These are phyloP conservation scores for Mucor indicus DNA, from an alignment of 371 early-diverging fungal species.

Conservation along the genomic window DNA sequence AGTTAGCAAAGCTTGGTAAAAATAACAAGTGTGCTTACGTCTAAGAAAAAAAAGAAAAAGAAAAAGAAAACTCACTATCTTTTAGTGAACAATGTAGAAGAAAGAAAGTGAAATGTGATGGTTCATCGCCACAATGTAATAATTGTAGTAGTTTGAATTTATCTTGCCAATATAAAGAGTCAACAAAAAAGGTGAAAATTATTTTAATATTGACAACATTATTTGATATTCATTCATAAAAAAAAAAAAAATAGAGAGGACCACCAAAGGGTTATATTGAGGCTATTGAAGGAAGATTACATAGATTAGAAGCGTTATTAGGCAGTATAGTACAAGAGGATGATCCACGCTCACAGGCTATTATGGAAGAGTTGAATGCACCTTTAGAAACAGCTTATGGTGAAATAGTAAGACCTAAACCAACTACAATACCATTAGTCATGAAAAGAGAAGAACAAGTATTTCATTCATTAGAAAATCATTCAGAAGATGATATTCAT, in stretches of 20 bases:
- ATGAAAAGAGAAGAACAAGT: background rate
- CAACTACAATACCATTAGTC: constrained; percentile 6
- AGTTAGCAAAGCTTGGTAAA: background rate
- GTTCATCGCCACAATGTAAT: constrained; percentile 43
- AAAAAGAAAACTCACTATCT: too few species aligned
- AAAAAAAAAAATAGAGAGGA: constrained; percentile 48
- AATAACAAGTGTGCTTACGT: background rate
- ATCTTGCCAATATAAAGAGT: constrained; percentile 39
- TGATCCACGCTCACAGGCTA: constrained; percentile 56
- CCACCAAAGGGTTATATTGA: constrained; percentile 75
- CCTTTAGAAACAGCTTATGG: constrained; percentile 42
- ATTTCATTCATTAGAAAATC: too few species aligned
- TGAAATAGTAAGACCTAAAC: constrained; percentile 33
- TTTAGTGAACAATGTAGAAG: constrained; percentile 54
- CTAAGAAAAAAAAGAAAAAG: too few species aligned
- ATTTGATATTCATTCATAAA: too few species aligned
- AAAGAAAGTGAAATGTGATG: constrained; percentile 67
- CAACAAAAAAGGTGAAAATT: constrained; percentile 35
- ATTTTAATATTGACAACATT: too few species aligned
- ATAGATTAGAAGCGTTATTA: constrained; percentile 60
- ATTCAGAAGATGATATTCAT: too few species aligned
- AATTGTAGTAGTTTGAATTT: constrained; percentile 29
- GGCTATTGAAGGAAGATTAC: constrained; percentile 66
- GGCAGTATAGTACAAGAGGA: constrained; percentile 56
- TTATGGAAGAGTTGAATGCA: constrained; percentile 55